phyloP scores from a whole-genome alignment of 2,329 filamentous ascomycete species.

The Scedosporium minutisporum region DNA sequence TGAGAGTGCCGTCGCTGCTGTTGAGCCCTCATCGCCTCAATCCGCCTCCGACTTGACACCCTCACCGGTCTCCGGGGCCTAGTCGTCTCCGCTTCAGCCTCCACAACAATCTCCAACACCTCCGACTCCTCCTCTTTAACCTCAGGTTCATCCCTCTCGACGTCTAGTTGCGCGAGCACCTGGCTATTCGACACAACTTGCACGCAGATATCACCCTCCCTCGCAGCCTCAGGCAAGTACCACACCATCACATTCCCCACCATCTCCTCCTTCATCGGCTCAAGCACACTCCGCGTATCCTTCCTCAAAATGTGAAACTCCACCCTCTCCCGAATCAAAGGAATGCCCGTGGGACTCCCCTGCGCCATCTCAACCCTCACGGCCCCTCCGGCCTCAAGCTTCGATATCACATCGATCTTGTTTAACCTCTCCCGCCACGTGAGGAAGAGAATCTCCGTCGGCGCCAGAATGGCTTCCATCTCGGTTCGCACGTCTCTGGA shows the following conservation, averaged over 20 bases:
- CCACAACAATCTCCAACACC: neutral
- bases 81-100: neutral
- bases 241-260: neutral
- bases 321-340: neutral
- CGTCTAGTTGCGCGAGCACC: neutral
- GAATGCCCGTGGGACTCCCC: neutral
- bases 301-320: neutral
- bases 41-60: neutral
- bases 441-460: conserved; percentile 1
- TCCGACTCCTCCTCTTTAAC: neutral
- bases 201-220: neutral
- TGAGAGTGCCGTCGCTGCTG: neutral
- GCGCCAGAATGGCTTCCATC: conserved; percentile 1
- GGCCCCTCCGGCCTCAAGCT: neutral
- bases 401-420: neutral
- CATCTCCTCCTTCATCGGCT: neutral
- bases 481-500: neutral
- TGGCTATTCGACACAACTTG: neutral
- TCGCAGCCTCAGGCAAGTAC: neutral
- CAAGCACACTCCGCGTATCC: neutral
- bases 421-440: conserved; percentile 1
- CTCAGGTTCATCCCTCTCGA: neutral
- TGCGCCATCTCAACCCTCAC: conserved; percentile 1
- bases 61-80: neutral
- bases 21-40: neutral